Conservation (phyloP, 441 rosid species). For the Isatis lusitanica region DNA sequence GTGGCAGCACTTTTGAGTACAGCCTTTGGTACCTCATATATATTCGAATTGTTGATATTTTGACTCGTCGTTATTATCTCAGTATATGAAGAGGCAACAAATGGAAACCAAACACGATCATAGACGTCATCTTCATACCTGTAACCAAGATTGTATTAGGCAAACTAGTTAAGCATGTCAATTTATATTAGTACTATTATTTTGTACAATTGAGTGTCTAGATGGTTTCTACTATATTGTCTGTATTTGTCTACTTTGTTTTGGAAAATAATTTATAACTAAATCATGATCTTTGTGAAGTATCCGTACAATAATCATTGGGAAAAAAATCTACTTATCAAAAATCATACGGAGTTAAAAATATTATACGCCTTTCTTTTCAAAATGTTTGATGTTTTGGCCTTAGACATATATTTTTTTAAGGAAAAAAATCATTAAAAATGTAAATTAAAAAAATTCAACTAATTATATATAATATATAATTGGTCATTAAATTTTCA, state of each 20-base stretch:
- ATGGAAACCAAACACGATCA: neutral
- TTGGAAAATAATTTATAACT: neutral
- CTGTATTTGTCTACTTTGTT: neutral
- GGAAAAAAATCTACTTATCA: neutral
- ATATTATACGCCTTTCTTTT: too few species aligned
- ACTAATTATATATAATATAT: too few species aligned
- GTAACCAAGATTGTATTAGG: neutral
- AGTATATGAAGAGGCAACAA: neutral
- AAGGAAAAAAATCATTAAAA: too few species aligned
- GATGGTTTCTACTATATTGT: neutral
- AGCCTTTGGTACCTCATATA: neutral
- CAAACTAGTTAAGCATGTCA: neutral
- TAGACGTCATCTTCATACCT: conserved; percentile 1
- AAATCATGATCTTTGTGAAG: neutral
- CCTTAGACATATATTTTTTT: too few species aligned
- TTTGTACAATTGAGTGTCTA: neutral
- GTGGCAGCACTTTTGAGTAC: conserved; percentile 12
- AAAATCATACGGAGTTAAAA: too few species aligned
- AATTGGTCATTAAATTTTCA: too few species aligned
- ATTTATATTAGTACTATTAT: neutral
- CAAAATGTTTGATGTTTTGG: too few species aligned
- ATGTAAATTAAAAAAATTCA: too few species aligned
- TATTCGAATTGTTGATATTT: neutral
- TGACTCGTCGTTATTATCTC: conserved; percentile 6
- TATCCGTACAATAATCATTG: neutral